Evolutionary conservation across 345 rosid species (phyloP).

Genomic region (Eutrema heterophyllum): DNA sequence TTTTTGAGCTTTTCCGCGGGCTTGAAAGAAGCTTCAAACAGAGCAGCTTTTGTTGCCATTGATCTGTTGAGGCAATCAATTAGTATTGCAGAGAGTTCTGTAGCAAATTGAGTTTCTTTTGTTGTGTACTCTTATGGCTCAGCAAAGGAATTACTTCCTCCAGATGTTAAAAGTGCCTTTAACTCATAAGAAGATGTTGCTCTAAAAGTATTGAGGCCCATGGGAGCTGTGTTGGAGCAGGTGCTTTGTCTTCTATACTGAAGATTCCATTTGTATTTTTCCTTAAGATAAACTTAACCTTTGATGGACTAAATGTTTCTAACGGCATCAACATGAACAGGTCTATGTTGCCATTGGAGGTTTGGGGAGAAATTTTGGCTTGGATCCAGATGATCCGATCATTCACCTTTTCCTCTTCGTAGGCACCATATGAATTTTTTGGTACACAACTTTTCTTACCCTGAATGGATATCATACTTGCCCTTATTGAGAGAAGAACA

Average conservation of each 20-base stretch:
- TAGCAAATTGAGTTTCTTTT: constrained; percentile 60
- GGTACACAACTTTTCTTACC: constrained; percentile 60
- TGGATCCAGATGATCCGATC: constrained; percentile 84
- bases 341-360: constrained; percentile 44
- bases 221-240: constrained; percentile 65
- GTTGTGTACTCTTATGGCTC: constrained; percentile 62
- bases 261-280: neutral
- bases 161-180: constrained; percentile 52
- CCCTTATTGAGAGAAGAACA: constrained; percentile 8
- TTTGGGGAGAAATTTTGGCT: constrained; percentile 67
- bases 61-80: constrained; percentile 65
- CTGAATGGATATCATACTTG: constrained; percentile 2
- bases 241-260: constrained; percentile 35
- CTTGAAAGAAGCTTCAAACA: constrained; percentile 54
- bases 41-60: constrained; percentile 46
- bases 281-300: neutral
- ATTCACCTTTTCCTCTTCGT: constrained; percentile 60
- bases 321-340: neutral
- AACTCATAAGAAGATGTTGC: constrained; percentile 64
- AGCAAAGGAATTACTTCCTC: constrained; percentile 70
- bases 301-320: constrained; percentile 1
- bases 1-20: constrained; percentile 44
- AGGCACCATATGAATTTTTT: constrained; percentile 64
- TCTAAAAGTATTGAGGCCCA: constrained; percentile 44
- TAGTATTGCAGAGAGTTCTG: constrained; percentile 54